phyloP scores from a whole-genome alignment of 768 basidiomycete genomes.

The Pleurotus citrinopileatus region DNA sequence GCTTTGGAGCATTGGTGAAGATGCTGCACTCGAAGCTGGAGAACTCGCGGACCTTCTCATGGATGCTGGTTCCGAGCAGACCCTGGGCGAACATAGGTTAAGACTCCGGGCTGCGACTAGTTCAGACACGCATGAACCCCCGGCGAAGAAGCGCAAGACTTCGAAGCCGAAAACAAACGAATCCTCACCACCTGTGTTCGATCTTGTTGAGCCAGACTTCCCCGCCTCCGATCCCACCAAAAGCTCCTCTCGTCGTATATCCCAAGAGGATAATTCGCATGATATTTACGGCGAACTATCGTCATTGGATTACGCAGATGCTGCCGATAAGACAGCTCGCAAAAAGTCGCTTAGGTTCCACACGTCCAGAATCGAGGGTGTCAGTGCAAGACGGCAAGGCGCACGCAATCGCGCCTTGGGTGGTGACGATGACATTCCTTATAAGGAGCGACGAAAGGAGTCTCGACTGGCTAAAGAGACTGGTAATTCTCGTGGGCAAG shows the following conservation, averaged over 20 bases:
- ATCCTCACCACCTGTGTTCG: constrained; percentile 42
- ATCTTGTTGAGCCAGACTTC: constrained; percentile 81
- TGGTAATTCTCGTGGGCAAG: constrained; percentile 41
- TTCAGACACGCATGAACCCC: constrained; percentile 29
- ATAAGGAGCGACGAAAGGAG: constrained; percentile 70
- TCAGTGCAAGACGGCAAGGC: constrained; percentile 69
- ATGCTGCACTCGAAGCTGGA: constrained; percentile 30
- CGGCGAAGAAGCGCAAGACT: constrained; percentile 66
- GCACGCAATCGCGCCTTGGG: constrained; percentile 70
- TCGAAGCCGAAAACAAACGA: constrained; percentile 33
- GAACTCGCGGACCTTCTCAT: constrained; percentile 57
- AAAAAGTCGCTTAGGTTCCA: constrained; percentile 90
- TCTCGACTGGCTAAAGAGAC: constrained; percentile 52
- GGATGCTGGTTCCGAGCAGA: constrained; percentile 35
- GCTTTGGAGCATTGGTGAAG: constrained; percentile 36
- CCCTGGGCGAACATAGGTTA: constrained; percentile 14
- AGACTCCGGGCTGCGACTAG: constrained; percentile 17
- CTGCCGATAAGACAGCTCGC: constrained; percentile 78
- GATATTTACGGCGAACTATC: constrained; percentile 67
- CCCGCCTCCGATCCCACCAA: constrained; percentile 34
- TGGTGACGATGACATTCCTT: constrained; percentile 96
- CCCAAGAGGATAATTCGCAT: constrained; percentile 34
- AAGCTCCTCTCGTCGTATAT: constrained; percentile 22
- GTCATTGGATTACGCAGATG: constrained; percentile 65
- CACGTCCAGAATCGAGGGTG: constrained; percentile 85